Evolutionary conservation across 2,329 filamentous ascomycete species (phyloP).

Genomic region (Geosmithia flava): DNA sequence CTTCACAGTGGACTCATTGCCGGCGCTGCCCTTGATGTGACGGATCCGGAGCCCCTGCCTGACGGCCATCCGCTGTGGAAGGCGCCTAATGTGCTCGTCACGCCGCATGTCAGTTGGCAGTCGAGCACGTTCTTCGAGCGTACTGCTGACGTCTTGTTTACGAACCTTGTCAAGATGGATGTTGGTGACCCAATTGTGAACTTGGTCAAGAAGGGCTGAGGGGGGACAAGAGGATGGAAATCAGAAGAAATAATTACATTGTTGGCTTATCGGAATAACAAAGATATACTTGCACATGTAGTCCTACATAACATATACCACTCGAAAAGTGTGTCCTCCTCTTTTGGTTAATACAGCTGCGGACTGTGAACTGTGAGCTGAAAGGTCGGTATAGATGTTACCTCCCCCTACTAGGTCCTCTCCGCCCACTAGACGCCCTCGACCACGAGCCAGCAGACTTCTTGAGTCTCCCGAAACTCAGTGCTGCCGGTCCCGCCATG

Average conservation of each 20-base stretch:
- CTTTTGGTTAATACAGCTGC: background rate
- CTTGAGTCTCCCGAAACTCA: slow-evolving; percentile 38
- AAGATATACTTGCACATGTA: background rate
- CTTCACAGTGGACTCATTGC: slow-evolving; percentile 25
- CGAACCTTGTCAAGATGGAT: slow-evolving; percentile 15
- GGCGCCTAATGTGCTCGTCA: slow-evolving; percentile 49
- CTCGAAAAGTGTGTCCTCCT: background rate
- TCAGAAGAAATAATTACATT: background rate
- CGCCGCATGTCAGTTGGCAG: slow-evolving; percentile 24
- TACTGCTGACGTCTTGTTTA: slow-evolving; percentile 12
- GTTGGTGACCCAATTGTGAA: slow-evolving; percentile 16
- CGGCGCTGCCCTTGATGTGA: slow-evolving; percentile 59
- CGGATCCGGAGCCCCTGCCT: slow-evolving; percentile 60
- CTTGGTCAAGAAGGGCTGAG: background rate
- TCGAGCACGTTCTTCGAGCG: slow-evolving; percentile 14
- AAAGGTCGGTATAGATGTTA: background rate
- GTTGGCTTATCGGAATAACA: background rate
- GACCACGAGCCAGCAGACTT: slow-evolving; percentile 35
- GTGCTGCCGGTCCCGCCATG: slow-evolving; percentile 15
- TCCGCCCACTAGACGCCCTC: slow-evolving; percentile 26
- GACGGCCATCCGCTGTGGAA: slow-evolving; percentile 51
- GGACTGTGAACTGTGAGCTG: too few relatives aligned
- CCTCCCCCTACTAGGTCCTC: slow-evolving; percentile 3
- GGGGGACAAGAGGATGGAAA: too few relatives aligned
- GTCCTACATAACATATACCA: background rate